Base-by-base conservation (phyloP, 1,284 basidiomycete genomes). In the Pascua sp. region DNA sequence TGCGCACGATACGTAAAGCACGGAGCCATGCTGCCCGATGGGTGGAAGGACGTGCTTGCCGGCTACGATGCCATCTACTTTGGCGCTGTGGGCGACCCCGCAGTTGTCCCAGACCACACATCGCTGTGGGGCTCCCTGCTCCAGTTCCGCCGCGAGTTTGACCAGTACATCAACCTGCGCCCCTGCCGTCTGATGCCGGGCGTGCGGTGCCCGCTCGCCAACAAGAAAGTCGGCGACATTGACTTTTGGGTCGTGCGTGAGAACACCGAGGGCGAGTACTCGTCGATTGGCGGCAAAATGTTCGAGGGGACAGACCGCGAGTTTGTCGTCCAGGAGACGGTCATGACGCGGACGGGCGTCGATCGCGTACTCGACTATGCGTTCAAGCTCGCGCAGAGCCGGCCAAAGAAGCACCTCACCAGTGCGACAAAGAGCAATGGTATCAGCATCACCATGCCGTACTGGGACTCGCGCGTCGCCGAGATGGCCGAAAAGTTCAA, bases 211-310 rank as follows among this genome's bases (percentile, higher is more conserved):
- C 46, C 73, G 72, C 24, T 75, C 71, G 11, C 67, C 65, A 84
- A 95, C 11, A 91, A 98, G 78, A 84, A 96, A 68, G 86, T 97
- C 46, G 95, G 77, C 8, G 67, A 77, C 39, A 75, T 83, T 51
- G 82, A 85, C 65, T 84, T 82, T 67, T 75, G 81, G 57, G 81
- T 98, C 51, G 91, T 98, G 38, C 86, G 96, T 44, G 95, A 98
- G 79, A 98, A 99, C 78, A 98, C 95, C 2, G 95, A 99, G 78
- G 98, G 96, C 76, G 81, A 98, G 90, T 98, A 98, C 77, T 84
- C 51, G 86, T 98, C 77, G 97, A 98, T 78, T 86, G 93, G 72
- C 94, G 98, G 76, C 82, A 80, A 15, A 82, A 65, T 77, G 82
- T 11, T 87, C 54, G 54, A 70, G 38, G 85, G 78, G 5, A 84